Conservation (phyloP, 2,329 filamentous ascomycete genomes). For the Chaetomium strumarium region DNA sequence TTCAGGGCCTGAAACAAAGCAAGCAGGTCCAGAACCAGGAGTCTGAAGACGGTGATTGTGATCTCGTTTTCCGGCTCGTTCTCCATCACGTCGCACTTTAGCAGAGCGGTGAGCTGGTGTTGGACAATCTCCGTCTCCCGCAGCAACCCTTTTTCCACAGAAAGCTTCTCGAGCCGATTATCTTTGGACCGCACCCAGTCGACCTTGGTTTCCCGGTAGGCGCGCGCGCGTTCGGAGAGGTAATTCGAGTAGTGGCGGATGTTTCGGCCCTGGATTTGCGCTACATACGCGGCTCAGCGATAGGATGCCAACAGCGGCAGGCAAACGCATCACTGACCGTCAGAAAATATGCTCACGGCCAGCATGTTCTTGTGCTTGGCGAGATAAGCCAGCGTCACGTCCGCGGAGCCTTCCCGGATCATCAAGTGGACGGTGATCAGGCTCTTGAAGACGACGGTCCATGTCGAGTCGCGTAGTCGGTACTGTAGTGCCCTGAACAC, state of each 20-base stretch:
- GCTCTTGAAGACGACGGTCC: conserved; percentile 99
- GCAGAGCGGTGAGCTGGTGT: conserved; percentile 73
- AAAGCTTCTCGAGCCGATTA: conserved; percentile 74
- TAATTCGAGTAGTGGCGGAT: conserved; percentile 90
- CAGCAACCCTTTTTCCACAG: conserved; percentile 85
- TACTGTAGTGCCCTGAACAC: conserved; percentile 89
- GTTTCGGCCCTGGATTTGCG: conserved; percentile 90
- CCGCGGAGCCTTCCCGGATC: conserved; percentile 89
- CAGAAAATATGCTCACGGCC: conserved; percentile 84
- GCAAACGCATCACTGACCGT: conserved; percentile 57
- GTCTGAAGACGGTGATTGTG: conserved; percentile 83
- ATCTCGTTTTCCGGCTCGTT: conserved; percentile 94
- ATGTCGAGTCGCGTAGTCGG: conserved; percentile 88
- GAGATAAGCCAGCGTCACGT: conserved; percentile 81
- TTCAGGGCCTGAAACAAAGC: conserved; percentile 93
- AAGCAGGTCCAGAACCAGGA: conserved; percentile 84
- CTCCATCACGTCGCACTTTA: conserved; percentile 84
- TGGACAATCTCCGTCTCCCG: conserved; percentile 90
- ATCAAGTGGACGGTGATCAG: conserved; percentile 94
- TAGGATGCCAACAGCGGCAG: background rate
- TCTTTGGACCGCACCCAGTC: conserved; percentile 87
- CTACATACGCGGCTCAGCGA: conserved; percentile 39
- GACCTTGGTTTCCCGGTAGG: conserved; percentile 75
- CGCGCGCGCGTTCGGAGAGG: conserved; percentile 72
- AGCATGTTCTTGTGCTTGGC: conserved; percentile 76